Conservation (phyloP, 805 yeast species). For the Ogataea pilisensis region DNA sequence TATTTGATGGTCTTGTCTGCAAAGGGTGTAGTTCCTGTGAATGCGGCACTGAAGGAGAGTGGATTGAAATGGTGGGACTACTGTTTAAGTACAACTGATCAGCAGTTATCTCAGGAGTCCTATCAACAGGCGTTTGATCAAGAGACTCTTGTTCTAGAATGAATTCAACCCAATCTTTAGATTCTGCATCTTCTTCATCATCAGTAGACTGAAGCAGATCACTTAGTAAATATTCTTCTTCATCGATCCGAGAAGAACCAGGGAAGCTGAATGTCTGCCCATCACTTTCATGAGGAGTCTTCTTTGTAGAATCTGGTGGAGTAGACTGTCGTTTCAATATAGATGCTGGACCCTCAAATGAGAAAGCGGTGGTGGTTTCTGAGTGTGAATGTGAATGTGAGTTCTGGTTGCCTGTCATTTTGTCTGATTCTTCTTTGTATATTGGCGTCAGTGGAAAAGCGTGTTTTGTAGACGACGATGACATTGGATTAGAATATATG, state of each 20-base stretch:
- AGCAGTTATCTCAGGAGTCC: conserved; percentile 12
- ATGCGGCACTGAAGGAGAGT: conserved; percentile 12
- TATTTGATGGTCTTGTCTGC: not conserved
- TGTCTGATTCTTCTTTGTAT: too few species aligned
- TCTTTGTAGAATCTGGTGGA: conserved; percentile 16
- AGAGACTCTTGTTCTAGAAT: conserved; percentile 13
- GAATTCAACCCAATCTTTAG: conserved; percentile 18
- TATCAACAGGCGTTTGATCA: conserved; percentile 8
- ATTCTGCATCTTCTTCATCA: conserved; percentile 11
- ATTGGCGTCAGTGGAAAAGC: too few species aligned
- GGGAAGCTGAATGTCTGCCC: conserved; percentile 1
- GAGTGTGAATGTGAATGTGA: too few species aligned
- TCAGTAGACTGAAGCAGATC: conserved; percentile 10
- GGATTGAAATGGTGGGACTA: conserved; percentile 16
- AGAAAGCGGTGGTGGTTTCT: conserved; percentile 8
- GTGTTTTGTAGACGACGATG: too few species aligned
- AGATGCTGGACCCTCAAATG: not conserved
- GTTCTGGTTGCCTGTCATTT: conserved; percentile 6
- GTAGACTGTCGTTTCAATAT: conserved; percentile 7
- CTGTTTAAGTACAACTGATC: conserved; percentile 8
- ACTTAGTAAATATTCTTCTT: conserved; percentile 12
- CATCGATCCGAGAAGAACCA: conserved; percentile 6
- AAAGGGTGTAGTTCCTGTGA: not conserved
- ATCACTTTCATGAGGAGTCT: conserved; percentile 2
- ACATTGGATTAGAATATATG: too few species aligned